Conservation (phyloP, 192 early-diverging fungal genomes). For the Backusella tarrabulga region DNA sequence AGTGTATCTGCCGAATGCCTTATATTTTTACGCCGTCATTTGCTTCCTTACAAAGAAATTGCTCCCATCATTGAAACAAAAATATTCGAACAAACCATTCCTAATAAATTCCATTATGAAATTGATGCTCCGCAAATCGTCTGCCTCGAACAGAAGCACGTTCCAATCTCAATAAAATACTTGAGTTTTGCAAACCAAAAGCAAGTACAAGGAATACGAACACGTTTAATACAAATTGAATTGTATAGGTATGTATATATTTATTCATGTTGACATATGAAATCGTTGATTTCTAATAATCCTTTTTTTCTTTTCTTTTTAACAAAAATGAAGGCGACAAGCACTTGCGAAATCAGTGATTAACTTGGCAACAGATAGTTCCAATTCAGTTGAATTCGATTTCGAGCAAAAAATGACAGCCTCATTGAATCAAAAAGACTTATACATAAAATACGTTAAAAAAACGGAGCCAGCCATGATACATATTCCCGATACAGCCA, state of each 20-base stretch:
- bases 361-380: neutral
- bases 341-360: neutral
- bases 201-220: slow-evolving; percentile 24
- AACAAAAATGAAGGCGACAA: neutral
- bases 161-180: slow-evolving; percentile 23
- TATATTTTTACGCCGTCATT: slow-evolving; percentile 20
- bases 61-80: slow-evolving; percentile 26
- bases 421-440: neutral
- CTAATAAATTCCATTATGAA: slow-evolving; percentile 35
- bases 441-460: slow-evolving; percentile 19
- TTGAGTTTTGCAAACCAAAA: slow-evolving; percentile 31
- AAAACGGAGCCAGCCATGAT: slow-evolving; percentile 25
- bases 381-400: neutral
- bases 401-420: neutral
- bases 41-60: slow-evolving; percentile 21
- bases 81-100: slow-evolving; percentile 23
- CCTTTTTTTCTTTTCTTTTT: neutral
- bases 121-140: slow-evolving; percentile 29
- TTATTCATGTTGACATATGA: neutral
- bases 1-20: slow-evolving; percentile 24
- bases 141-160: slow-evolving; percentile 23
- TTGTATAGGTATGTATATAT: slow-evolving; percentile 23
- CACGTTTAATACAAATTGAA: slow-evolving; percentile 30
- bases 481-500: slow-evolving; percentile 14
- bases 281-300: neutral